Evolutionary conservation across 2,329 filamentous ascomycete genomes (phyloP), one percentile per base, ranked within the genome.

Genomic region (Alternaria postmessia): DNA sequence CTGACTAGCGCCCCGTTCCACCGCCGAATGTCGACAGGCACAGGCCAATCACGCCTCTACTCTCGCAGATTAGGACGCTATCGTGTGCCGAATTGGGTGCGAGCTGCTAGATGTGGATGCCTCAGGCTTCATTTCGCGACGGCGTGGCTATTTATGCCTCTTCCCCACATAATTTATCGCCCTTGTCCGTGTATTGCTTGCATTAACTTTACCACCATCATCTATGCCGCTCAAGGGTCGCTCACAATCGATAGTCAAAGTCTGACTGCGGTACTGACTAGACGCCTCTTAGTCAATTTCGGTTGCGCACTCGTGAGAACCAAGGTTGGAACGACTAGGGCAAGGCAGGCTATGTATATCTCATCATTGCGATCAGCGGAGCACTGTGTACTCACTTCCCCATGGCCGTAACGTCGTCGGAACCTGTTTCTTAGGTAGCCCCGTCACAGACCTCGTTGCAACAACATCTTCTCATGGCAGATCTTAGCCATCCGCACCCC

Each of bases 1-100:
- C 34, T 43, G 30, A 39, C 55, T 57, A 53, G 55, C 32, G 39
- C 24, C 53, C 24, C 32, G 41, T 47, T 48, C 44, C 39, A n/a
- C 41, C 36, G 34, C 34, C 28, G 18, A 44, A 38, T 39, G 38
- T 18, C 51, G 54, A 42, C 54, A 38, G 26, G 30, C 11, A 38
- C 32, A 22, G 20, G 30, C 56, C 56, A 54, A 58, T 58, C 42
- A 53, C 49, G 32, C 26, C 49, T 18, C 42, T 32, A 26, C 18
- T 34, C 42, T 38, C 43, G 34, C 11, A 22, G 20, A 51, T 41
- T 41, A 7, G 24, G 49, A 51, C 49, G 36, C 49, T 18, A 47
- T 30, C 22, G 30, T 5, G 42, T 38, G 20, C 41, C 30, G 49
- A 20, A 51, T 51, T 41, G 49, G 49, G 49, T 28, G 34, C 16